Evolutionary conservation across 805 yeast genomes (phyloP).

Genomic region (Saturnispora besseyi): DNA sequence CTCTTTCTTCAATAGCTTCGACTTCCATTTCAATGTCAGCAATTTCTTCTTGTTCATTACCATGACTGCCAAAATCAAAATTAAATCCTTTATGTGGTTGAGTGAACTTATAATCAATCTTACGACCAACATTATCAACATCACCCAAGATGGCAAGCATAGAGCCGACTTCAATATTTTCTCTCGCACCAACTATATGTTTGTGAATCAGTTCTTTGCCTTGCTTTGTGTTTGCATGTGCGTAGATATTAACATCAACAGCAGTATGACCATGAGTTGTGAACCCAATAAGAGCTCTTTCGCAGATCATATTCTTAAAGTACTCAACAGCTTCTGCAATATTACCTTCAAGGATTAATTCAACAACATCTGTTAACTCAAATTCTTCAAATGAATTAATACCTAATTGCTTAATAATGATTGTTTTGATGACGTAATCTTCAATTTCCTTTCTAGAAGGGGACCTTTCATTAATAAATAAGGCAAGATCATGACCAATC

Average conservation of each 20-base stretch:
- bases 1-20: conserved; percentile 7
- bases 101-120: conserved; percentile 1
- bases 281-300: conserved; percentile 92
- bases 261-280: conserved; percentile 95
- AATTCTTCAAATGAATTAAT: conserved; percentile 44
- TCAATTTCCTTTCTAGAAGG: conserved; percentile 22
- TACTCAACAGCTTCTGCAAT: conserved; percentile 27
- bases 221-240: conserved; percentile 49
- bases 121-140: conserved; percentile 1
- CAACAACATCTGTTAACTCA: conserved; percentile 42
- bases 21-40: neutral
- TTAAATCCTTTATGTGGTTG: neutral
- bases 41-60: neutral
- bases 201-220: conserved; percentile 33
- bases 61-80: neutral
- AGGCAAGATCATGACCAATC: conserved; percentile 24
- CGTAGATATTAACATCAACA: conserved; percentile 90
- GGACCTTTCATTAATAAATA: conserved; percentile 8
- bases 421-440: conserved; percentile 41
- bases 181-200: conserved; percentile 68
- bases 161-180: conserved; percentile 76
- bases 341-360: conserved; percentile 26
- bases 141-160: conserved; percentile 44
- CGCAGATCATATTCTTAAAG: conserved; percentile 62
- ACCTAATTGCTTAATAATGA: conserved; percentile 60